A percentile compares a stretch with the other conserved stretches of the same genome.
These are phyloP conservation scores for Pichia sp. DNA, from an alignment of 1,139 yeast species.

Conservation along the genomic window DNA sequence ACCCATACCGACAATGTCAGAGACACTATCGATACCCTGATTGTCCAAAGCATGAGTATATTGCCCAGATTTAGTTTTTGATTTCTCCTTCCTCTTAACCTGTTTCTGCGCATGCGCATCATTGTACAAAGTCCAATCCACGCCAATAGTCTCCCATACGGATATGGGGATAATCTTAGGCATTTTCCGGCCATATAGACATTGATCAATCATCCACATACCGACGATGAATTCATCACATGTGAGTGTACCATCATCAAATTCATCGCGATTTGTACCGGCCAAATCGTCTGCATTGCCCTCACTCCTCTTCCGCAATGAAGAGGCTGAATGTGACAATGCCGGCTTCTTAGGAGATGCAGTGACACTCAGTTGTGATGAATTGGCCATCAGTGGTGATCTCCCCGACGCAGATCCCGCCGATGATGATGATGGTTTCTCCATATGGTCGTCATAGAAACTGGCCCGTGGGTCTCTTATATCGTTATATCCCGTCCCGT, in stretches of 20 bases:
- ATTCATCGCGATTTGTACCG: conserved; percentile 4
- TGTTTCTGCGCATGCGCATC: background rate
- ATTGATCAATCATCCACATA: conserved; percentile 94
- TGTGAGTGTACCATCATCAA: conserved; percentile 64
- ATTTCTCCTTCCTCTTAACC: background rate
- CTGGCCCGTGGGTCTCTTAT: no score
- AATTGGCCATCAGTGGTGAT: no score
- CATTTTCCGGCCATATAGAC: conserved; percentile 86
- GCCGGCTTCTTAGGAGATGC: no score
- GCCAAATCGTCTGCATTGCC: conserved; percentile 1
- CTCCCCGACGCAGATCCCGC: no score
- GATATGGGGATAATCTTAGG: conserved; percentile 55
- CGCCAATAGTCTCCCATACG: conserved; percentile 43
- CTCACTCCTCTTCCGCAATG: no score
- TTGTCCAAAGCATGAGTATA: no score
- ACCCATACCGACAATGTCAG: conserved; percentile 7
- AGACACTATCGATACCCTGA: background rate
- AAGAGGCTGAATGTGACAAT: no score
- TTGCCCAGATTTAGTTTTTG: no score
- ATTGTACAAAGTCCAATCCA: conserved; percentile 6
- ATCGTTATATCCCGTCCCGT: no score
- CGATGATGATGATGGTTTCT: no score
- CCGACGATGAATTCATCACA: conserved; percentile 84
- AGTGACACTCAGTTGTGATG: no score
- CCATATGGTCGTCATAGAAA: no score